Evolutionary conservation across 257 asterid genomes (phyloP).

Genomic region (Paulownia fortunei): DNA sequence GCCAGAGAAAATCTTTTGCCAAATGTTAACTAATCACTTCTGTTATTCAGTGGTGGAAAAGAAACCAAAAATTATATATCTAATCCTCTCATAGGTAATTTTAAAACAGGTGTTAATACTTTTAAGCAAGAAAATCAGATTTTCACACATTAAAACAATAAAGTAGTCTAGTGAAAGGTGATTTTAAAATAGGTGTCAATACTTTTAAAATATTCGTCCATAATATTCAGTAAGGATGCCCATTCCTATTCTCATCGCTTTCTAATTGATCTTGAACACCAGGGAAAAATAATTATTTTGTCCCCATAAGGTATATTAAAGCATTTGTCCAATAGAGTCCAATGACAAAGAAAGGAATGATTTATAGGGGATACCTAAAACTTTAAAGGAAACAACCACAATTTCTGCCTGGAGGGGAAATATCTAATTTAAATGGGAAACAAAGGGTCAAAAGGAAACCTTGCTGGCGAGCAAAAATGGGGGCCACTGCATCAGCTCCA

Average conservation of each 20-base stretch:
- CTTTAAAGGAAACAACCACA: slow-evolving; percentile 18
- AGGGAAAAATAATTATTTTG: not conserved
- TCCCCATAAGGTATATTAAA: not conserved
- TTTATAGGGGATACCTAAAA: slow-evolving; percentile 17
- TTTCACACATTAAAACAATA: slow-evolving; percentile 18
- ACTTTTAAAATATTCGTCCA: not conserved
- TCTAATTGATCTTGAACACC: slow-evolving; percentile 10
- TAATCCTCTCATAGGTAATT: slow-evolving; percentile 7
- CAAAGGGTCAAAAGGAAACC: slow-evolving; percentile 48
- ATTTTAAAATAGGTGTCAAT: not conserved
- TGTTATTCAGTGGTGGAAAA: slow-evolving; percentile 24
- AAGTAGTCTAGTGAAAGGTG: not conserved
- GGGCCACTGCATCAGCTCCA: slow-evolving; percentile 97
- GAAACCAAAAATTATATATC: slow-evolving; percentile 17
- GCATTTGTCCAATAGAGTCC: not conserved
- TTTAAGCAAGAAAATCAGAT: not conserved
- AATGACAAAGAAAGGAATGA: not conserved
- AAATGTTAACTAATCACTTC: slow-evolving; percentile 16
- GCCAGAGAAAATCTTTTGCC: slow-evolving; percentile 3
- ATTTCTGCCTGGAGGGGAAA: slow-evolving; percentile 10
- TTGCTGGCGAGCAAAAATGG: slow-evolving; percentile 99
- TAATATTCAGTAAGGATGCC: slow-evolving; percentile 3
- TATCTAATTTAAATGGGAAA: slow-evolving; percentile 9
- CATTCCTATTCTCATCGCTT: not conserved
- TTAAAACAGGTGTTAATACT: not conserved